Conservation (phyloP, 441 rosid genomes). For the Croton setiger region DNA sequence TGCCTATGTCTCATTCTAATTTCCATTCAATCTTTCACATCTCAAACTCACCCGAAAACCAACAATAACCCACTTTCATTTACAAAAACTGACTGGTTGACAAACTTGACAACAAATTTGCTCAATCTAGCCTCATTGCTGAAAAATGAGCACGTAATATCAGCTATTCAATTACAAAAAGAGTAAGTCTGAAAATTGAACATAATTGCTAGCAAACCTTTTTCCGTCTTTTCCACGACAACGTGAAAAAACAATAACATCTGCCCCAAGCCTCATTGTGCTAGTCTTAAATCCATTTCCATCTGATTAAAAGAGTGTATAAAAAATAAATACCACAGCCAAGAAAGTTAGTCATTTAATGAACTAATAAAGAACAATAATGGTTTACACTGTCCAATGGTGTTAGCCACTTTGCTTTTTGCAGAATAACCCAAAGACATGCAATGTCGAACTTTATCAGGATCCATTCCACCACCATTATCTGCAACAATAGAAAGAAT, state of each 20-base stretch:
- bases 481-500: slow-evolving; percentile 42
- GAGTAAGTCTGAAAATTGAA: neutral
- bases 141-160: too few relatives aligned
- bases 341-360: slow-evolving; percentile 4
- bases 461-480: slow-evolving; percentile 94
- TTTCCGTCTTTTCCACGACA: slow-evolving; percentile 59
- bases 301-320: slow-evolving; percentile 39
- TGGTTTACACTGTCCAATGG: slow-evolving; percentile 82
- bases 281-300: slow-evolving; percentile 99
- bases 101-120: too few relatives aligned
- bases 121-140: too few relatives aligned
- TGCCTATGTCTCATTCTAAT: too few relatives aligned
- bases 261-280: slow-evolving; percentile 99
- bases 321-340: neutral
- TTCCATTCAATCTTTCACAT: too few relatives aligned
- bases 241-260: slow-evolving; percentile 95
- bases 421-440: slow-evolving; percentile 94
- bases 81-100: too few relatives aligned
- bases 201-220: slow-evolving; percentile 37
- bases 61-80: too few relatives aligned
- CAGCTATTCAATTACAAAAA: neutral
- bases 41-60: too few relatives aligned
- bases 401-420: slow-evolving; percentile 78
- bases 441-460: slow-evolving; percentile 82
- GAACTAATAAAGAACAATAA: neutral